Conservation (phyloP, 2,329 filamentous ascomycete genomes). For the Talaromyces sp. region DNA sequence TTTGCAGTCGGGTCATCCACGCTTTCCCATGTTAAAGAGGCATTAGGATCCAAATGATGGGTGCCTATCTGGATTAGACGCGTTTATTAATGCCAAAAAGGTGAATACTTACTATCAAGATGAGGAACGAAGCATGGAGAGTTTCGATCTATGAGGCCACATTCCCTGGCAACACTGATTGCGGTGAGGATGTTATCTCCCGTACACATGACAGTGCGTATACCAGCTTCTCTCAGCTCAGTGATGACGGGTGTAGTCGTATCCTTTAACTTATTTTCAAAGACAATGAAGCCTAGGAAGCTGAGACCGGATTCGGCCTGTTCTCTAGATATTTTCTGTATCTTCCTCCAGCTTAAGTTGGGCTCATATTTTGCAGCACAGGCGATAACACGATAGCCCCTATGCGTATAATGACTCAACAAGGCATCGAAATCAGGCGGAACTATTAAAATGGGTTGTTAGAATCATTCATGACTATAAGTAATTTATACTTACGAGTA, state of each 20-base stretch:
- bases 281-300: conserved; percentile 95
- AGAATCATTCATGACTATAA: not conserved
- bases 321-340: conserved; percentile 85
- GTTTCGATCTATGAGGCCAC: conserved; percentile 73
- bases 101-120: conserved; percentile 64
- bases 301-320: conserved; percentile 81
- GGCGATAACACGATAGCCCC: conserved; percentile 93
- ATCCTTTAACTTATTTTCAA: conserved; percentile 96
- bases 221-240: conserved; percentile 78
- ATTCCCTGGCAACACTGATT: conserved; percentile 91
- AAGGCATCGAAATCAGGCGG: conserved; percentile 88
- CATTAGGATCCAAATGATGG: conserved; percentile 63
- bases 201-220: conserved; percentile 92
- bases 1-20: conserved; percentile 81
- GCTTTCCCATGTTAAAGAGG: conserved; percentile 82
- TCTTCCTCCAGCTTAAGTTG: conserved; percentile 88
- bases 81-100: not conserved
- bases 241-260: conserved; percentile 77
- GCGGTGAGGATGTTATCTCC: conserved; percentile 97
- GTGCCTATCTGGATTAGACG: conserved; percentile 21
- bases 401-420: conserved; percentile 86
- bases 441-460: conserved; percentile 47
- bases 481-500: conserved; percentile 59
- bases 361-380: conserved; percentile 86
- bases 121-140: conserved; percentile 92